These are phyloP conservation scores for Saturnispora gosingensis DNA, from an alignment of 805 yeast species.

Conservation along the genomic window DNA sequence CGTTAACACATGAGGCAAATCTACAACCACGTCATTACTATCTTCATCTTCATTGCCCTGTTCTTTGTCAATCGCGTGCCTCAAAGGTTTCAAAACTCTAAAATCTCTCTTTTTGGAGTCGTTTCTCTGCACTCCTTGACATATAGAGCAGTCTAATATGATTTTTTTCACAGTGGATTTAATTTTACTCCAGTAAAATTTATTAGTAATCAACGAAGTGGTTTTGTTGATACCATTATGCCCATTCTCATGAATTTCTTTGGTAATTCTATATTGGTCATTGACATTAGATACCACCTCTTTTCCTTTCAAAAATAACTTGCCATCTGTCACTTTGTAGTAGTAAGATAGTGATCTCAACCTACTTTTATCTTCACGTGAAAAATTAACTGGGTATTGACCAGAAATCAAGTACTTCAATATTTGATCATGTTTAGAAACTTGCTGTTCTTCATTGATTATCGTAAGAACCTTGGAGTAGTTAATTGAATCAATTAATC, in stretches of 20 bases:
- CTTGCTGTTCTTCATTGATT: constrained; percentile 18
- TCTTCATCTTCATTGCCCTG: not conserved
- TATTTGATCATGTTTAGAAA: constrained; percentile 52
- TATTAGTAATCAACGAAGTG: constrained; percentile 65
- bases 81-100: not conserved
- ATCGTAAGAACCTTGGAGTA: constrained; percentile 74
- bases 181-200: constrained; percentile 85
- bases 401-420: constrained; percentile 75
- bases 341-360: constrained; percentile 72
- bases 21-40: not conserved
- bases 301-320: constrained; percentile 46
- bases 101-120: constrained; percentile 2
- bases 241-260: constrained; percentile 51
- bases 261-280: constrained; percentile 66
- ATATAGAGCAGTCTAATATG: constrained; percentile 64
- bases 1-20: constrained; percentile 6
- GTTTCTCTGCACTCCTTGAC: constrained; percentile 36
- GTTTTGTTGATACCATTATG: constrained; percentile 90
- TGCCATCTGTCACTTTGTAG: constrained; percentile 63
- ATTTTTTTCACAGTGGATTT: constrained; percentile 80
- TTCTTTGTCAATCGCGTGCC: not conserved
- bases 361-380: constrained; percentile 80
- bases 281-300: constrained; percentile 77
- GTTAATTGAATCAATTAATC: constrained; percentile 76
- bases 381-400: constrained; percentile 73